Percentiles rank a stretch among this genome's conserved stretches.
Evolutionary conservation across 2,329 filamentous ascomycete species (phyloP).

Genomic region (Diaporthe sp.): DNA sequence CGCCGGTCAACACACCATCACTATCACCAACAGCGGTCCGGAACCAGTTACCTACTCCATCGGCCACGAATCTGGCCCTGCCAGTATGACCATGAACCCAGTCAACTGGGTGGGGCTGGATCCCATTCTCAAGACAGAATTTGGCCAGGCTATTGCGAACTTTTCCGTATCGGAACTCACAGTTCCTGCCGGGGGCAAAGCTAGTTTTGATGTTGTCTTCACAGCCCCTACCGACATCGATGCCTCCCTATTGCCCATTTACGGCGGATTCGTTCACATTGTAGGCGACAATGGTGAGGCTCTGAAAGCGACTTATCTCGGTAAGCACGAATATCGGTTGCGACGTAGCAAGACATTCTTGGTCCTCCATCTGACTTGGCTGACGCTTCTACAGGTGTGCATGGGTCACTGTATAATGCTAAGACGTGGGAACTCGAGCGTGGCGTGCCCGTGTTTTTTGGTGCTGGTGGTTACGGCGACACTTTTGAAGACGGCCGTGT

Average conservation of each 20-base stretch:
- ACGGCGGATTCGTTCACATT: conserved; percentile 9
- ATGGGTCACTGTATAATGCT: not conserved
- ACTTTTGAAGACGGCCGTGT: not conserved
- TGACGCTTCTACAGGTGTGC: not conserved
- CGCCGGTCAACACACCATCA: not conserved
- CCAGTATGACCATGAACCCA: conserved; percentile 50
- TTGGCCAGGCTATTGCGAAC: not conserved
- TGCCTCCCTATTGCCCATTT: not conserved
- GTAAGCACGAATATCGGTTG: not conserved
- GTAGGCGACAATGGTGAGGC: conserved; percentile 3
- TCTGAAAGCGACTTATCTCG: conserved; percentile 18
- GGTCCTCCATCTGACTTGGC: not conserved
- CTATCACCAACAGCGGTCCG: not conserved
- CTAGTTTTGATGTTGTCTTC: not conserved
- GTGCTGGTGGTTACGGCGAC: conserved; percentile 7
- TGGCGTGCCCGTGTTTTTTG: not conserved
- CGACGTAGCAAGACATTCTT: fast-evolving
- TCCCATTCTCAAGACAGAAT: conserved; percentile 37
- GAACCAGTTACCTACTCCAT: conserved; percentile 50
- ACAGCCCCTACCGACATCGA: conserved; percentile 2
- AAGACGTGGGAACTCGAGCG: conserved; percentile 20
- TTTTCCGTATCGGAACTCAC: not conserved
- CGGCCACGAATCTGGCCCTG: conserved; percentile 50
- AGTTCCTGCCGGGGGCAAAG: not conserved
- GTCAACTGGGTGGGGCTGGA: conserved; percentile 42